These are phyloP conservation scores for Staphylotrichum tortipilum DNA, from an alignment of 495 filamentous ascomycete genomes.

Conservation along the genomic window DNA sequence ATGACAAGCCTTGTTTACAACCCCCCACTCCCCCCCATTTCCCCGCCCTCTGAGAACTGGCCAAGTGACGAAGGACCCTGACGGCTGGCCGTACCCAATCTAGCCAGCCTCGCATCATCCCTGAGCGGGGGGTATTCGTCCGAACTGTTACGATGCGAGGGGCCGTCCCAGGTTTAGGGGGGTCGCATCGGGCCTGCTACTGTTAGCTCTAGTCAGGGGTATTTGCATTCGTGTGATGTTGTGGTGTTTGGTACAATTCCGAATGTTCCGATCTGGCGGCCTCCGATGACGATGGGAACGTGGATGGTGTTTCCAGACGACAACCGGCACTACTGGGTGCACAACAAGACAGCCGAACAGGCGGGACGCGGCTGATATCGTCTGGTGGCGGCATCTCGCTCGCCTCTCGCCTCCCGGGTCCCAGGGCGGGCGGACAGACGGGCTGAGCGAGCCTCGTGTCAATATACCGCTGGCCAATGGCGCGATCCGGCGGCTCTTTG, in stretches of 20 bases:
- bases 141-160: background rate
- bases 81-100: background rate
- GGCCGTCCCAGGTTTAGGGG: background rate
- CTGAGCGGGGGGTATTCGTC: constrained; percentile 12
- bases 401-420: too few relatives aligned
- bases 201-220: background rate
- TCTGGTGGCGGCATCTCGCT: background rate
- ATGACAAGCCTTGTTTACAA: too few relatives aligned
- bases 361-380: background rate
- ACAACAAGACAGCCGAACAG: background rate
- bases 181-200: constrained; percentile 4
- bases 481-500: background rate
- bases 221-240: background rate
- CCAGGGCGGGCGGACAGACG: too few relatives aligned
- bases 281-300: too few relatives aligned
- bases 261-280: too few relatives aligned
- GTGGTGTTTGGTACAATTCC: too few relatives aligned
- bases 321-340: too few relatives aligned
- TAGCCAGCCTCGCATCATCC: constrained; percentile 3
- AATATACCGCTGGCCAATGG: background rate
- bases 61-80: constrained; percentile 16
- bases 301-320: too few relatives aligned
- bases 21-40: too few relatives aligned
- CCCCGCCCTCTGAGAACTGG: too few relatives aligned
- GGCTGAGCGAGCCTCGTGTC: background rate